Evolutionary conservation across 768 basidiomycete species (phyloP).

Genomic region (Mycena chlorophos): DNA sequence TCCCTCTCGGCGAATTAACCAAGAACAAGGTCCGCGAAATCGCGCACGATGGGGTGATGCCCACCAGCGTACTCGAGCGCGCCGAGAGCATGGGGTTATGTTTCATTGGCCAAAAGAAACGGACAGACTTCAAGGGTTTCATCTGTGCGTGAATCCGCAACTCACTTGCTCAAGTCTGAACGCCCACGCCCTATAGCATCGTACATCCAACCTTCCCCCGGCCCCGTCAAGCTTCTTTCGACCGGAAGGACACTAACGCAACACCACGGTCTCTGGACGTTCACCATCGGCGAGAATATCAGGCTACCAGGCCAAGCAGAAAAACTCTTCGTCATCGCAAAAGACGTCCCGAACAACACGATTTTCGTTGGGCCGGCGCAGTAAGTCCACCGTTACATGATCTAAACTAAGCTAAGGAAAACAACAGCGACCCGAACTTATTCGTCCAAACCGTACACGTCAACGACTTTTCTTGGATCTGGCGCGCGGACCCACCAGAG

Average conservation of each 20-base stretch:
- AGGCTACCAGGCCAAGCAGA: conserved; percentile 59
- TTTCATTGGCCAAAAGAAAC: conserved; percentile 5
- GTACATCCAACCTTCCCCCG: conserved; percentile 71
- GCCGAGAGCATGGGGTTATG: conserved; percentile 94
- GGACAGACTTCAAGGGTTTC: conserved; percentile 19
- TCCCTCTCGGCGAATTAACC: conserved; percentile 66
- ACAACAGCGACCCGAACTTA: conserved; percentile 58
- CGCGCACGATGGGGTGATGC: conserved; percentile 59
- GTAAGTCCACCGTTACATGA: conserved; percentile 42
- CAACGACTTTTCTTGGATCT: conserved; percentile 74
- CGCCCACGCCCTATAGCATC: conserved; percentile 51
- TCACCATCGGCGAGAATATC: conserved; percentile 82
- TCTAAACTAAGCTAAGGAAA: conserved; percentile 2
- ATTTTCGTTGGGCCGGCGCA: conserved; percentile 76
- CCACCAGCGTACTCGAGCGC: conserved; percentile 59
- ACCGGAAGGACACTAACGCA: conserved; percentile 54
- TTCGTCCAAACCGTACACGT: conserved; percentile 42
- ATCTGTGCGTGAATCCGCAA: conserved; percentile 48
- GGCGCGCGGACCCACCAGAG: conserved; percentile 56
- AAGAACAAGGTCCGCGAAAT: conserved; percentile 75
- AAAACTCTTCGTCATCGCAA: conserved; percentile 72
- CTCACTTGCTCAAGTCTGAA: background rate
- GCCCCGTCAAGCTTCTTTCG: conserved; percentile 60
- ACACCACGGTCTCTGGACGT: conserved; percentile 81
- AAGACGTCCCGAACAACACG: conserved; percentile 61